Conservation (phyloP, 2,329 filamentous ascomycete genomes). For the Aspergillus uvarum region DNA sequence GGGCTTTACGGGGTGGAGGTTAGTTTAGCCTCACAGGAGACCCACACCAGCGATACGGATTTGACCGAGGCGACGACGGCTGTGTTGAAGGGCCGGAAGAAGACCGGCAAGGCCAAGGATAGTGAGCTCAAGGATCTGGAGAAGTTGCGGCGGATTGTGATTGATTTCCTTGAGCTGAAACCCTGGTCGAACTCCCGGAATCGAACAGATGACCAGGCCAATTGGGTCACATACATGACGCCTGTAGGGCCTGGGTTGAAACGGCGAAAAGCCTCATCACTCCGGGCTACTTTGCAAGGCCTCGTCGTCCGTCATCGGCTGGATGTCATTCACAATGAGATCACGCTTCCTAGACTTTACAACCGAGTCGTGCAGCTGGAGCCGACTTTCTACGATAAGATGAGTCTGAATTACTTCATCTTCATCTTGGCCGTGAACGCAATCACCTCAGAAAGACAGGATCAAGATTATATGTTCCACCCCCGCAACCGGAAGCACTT, state of each 20-base stretch:
- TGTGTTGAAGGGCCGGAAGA: slow-evolving; percentile 35
- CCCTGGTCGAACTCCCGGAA: slow-evolving; percentile 71
- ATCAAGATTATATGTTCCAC: slow-evolving; percentile 87
- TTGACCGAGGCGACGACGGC: slow-evolving; percentile 31
- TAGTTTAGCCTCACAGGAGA: slow-evolving; percentile 49
- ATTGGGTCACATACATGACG: slow-evolving; percentile 74
- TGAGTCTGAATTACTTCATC: slow-evolving; percentile 80
- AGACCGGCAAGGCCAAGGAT: slow-evolving; percentile 43
- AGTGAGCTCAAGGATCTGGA: slow-evolving; percentile 65
- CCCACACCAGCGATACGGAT: slow-evolving; percentile 36
- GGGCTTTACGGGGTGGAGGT: slow-evolving; percentile 76
- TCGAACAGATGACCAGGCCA: slow-evolving; percentile 57
- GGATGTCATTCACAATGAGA: slow-evolving; percentile 65
- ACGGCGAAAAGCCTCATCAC: slow-evolving; percentile 43
- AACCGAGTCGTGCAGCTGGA: slow-evolving; percentile 73
- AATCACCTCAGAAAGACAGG: slow-evolving; percentile 80
- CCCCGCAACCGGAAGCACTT: slow-evolving; percentile 67
- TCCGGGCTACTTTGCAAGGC: slow-evolving; percentile 70
- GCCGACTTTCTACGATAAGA: slow-evolving; percentile 79
- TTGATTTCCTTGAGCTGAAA: slow-evolving; percentile 70
- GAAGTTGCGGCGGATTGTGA: slow-evolving; percentile 64
- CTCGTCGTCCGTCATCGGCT: slow-evolving; percentile 78
- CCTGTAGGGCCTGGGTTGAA: slow-evolving; percentile 57
- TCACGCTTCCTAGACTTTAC: slow-evolving; percentile 67
- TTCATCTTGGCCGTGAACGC: slow-evolving; percentile 83